Evolutionary conservation across 176 grass and related monocot species (phyloP).

Genomic region (Alopecurus myosuroides): DNA sequence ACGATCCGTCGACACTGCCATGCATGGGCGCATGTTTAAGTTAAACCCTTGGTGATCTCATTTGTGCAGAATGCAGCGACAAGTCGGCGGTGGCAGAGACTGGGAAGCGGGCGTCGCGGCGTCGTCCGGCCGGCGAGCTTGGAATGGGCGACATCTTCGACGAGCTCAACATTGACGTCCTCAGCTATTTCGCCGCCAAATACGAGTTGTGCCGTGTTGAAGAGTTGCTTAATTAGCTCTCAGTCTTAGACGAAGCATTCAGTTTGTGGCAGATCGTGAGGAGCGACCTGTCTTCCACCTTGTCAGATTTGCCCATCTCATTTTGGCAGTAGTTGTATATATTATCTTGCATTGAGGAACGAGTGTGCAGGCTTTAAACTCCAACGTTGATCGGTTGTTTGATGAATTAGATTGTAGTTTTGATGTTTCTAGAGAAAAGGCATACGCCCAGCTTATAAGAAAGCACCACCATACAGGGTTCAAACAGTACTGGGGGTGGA

Average conservation of each 20-base stretch:
- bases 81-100: neutral
- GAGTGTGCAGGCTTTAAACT: too few relatives aligned
- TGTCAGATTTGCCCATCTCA: neutral
- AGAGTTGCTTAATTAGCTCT: neutral
- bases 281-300: too few relatives aligned
- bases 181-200: neutral
- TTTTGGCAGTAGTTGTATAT: neutral
- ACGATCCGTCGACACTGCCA: too few relatives aligned
- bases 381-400: too few relatives aligned
- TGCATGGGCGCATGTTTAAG: neutral
- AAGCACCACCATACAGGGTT: too few relatives aligned
- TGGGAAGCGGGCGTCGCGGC: neutral
- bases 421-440: too few relatives aligned
- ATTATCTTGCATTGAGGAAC: too few relatives aligned
- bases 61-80: neutral
- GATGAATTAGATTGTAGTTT: too few relatives aligned
- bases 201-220: neutral
- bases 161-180: neutral
- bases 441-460: too few relatives aligned
- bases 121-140: neutral
- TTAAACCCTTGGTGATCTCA: neutral
- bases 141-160: neutral
- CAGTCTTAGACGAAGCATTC: neutral
- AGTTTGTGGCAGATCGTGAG: neutral
- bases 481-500: too few relatives aligned